A percentile compares a stretch with the other conserved stretches of the same genome.
Evolutionary conservation across 2,329 filamentous ascomycete genomes (phyloP).

Genomic region (Annulohypoxylon truncatum): DNA sequence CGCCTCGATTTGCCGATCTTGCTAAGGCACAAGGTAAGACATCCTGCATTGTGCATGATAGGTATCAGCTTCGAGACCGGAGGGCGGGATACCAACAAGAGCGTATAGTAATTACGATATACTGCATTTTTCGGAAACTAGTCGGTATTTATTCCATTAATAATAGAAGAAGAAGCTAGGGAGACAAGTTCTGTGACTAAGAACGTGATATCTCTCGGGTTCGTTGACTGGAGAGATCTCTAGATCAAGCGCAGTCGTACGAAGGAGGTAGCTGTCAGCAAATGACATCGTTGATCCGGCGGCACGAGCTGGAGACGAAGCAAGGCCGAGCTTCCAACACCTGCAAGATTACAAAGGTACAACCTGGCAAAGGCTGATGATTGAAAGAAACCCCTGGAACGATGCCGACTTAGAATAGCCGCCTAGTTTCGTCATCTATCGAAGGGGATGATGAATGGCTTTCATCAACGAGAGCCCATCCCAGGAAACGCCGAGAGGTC

Average conservation of each 20-base stretch:
- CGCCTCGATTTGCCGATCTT: slow-evolving; percentile 36
- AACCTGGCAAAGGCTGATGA: background rate
- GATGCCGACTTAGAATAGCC: slow-evolving; percentile 19
- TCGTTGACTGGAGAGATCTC: slow-evolving; percentile 16
- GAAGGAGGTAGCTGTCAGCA: slow-evolving; percentile 1
- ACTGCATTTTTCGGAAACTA: background rate
- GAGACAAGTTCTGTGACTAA: background rate
- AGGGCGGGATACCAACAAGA: slow-evolving; percentile 10
- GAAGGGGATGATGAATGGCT: slow-evolving; percentile 2
- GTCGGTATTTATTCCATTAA: slow-evolving; percentile 12
- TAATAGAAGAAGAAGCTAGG: slow-evolving; percentile 5
- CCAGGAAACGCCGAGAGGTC: slow-evolving; percentile 23
- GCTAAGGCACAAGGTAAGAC: slow-evolving; percentile 22
- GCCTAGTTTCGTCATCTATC: slow-evolving; percentile 25
- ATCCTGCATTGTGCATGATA: slow-evolving; percentile 27
- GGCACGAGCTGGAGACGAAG: slow-evolving; percentile 35
- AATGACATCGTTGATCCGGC: slow-evolving; percentile 25
- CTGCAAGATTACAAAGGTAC: background rate
- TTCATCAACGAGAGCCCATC: slow-evolving; percentile 11
- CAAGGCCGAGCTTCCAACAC: slow-evolving; percentile 28
- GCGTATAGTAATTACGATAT: background rate
- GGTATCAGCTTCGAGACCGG: slow-evolving; percentile 9
- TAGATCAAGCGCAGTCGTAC: slow-evolving; percentile 10
- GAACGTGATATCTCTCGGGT: slow-evolving; percentile 17
- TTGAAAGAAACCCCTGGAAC: slow-evolving; percentile 20